Evolutionary conservation across 2,329 filamentous ascomycete genomes (phyloP).

Genomic region (Emergomyces orientalis): DNA sequence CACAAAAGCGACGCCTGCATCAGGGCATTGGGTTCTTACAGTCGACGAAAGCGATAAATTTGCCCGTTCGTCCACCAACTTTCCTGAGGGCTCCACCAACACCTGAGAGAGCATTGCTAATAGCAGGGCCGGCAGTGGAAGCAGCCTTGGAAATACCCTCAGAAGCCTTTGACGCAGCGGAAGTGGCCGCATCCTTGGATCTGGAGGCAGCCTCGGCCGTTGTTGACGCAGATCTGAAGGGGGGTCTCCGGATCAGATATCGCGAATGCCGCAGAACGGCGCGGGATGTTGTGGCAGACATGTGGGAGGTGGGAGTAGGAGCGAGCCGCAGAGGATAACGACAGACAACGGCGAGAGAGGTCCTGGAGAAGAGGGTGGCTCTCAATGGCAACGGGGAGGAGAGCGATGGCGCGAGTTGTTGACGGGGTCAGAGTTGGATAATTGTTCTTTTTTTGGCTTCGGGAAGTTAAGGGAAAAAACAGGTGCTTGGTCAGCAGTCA

Average conservation of each 20-base stretch:
- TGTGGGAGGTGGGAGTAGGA: conserved; percentile 24
- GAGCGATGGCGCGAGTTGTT: conserved; percentile 25
- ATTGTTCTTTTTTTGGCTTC: conserved; percentile 24
- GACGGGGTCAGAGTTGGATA: conserved; percentile 29
- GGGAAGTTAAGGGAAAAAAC: conserved; percentile 34
- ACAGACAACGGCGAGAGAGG: conserved; percentile 21
- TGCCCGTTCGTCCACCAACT: conserved; percentile 75
- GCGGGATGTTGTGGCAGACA: conserved; percentile 37
- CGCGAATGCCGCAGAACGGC: conserved; percentile 40
- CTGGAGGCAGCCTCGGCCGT: conserved; percentile 38
- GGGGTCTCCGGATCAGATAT: conserved; percentile 38
- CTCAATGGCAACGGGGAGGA: conserved; percentile 33
- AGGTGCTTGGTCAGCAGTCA: not conserved
- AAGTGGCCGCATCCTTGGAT: conserved; percentile 36
- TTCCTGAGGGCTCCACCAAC: conserved; percentile 58
- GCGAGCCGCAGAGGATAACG: conserved; percentile 17
- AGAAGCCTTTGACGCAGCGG: conserved; percentile 54
- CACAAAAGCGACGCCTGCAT: not conserved
- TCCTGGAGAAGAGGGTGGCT: conserved; percentile 25
- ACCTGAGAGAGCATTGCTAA: conserved; percentile 62
- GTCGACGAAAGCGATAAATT: conserved; percentile 69
- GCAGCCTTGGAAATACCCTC: conserved; percentile 75
- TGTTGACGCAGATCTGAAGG: conserved; percentile 40
- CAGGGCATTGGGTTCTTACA: conserved; percentile 50
- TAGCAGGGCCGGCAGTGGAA: conserved; percentile 67